These are phyloP conservation scores for Irpex lacteus DNA, from an alignment of 1,284 basidiomycete genomes.

Conservation along the genomic window DNA sequence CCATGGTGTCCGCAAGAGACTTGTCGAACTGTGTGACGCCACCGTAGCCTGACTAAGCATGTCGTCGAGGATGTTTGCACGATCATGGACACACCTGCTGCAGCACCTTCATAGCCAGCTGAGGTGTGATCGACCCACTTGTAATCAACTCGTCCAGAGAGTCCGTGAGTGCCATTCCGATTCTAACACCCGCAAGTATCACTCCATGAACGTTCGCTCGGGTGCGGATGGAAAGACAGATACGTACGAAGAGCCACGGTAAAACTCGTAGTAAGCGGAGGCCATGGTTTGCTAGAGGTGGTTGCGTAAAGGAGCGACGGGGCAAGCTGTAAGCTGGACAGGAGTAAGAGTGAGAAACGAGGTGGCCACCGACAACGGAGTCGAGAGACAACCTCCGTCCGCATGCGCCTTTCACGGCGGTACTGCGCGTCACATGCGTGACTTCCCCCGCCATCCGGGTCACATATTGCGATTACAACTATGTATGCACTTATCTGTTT, in stretches of 20 bases:
- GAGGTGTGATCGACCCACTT: conserved; percentile 94
- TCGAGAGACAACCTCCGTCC: conserved; percentile 8
- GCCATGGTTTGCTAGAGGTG: conserved; percentile 46
- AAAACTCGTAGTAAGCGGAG: conserved; percentile 88
- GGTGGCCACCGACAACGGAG: conserved; percentile 23
- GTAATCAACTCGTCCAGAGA: conserved; percentile 98
- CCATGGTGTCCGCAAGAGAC: conserved; percentile 86
- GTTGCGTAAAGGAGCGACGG: conserved; percentile 11
- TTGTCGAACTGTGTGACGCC: conserved; percentile 80
- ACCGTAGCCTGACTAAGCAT: not conserved
- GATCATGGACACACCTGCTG: conserved; percentile 74
- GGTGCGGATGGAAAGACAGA: not conserved
- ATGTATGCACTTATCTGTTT: not conserved
- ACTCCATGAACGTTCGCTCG: not conserved
- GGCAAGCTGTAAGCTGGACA: conserved; percentile 12
- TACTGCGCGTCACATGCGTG: not conserved
- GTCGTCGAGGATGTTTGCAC: not conserved
- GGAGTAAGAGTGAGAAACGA: conserved; percentile 3
- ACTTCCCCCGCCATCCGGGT: not conserved
- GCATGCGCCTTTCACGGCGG: not conserved
- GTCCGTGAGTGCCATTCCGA: conserved; percentile 98
- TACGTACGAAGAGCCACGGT: conserved; percentile 82
- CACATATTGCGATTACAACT: not conserved
- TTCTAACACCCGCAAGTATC: conserved; percentile 46
- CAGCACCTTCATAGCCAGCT: conserved; percentile 95